Evolutionary conservation across 2,329 filamentous ascomycete genomes (phyloP).

Genomic region (Corniculantispora saksenae): DNA sequence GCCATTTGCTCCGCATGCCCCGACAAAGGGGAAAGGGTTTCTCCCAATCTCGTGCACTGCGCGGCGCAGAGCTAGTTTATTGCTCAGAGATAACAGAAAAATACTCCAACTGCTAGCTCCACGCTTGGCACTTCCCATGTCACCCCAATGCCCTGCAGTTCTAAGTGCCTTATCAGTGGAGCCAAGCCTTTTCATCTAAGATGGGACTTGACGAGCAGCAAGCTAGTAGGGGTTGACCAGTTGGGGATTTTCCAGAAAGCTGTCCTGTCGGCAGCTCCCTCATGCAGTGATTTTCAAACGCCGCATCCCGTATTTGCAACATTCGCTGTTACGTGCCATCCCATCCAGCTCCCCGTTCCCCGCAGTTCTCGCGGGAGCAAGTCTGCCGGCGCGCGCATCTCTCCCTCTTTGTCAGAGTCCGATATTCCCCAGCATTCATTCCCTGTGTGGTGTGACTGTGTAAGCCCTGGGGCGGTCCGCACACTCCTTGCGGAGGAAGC

Average conservation of each 20-base stretch:
- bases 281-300: not conserved
- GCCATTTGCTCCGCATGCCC: constrained; percentile 3
- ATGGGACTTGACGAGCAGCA: not conserved
- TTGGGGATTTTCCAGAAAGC: not conserved
- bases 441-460: no score
- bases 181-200: not conserved
- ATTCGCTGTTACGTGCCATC: not conserved
- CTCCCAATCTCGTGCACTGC: not conserved
- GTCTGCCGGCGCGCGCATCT: not conserved
- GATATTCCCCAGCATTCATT: not conserved
- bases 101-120: constrained; percentile 1
- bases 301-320: not conserved
- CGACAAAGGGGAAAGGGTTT: not conserved
- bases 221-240: not conserved
- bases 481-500: not conserved
- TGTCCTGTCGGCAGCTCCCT: not conserved
- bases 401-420: not conserved
- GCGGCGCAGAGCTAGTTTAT: constrained; percentile 3
- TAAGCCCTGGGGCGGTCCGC: not conserved
- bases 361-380: not conserved
- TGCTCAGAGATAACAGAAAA: constrained; percentile 17
- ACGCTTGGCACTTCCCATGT: not conserved
- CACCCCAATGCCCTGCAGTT: not conserved
- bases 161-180: constrained; percentile 17
- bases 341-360: not conserved